Evolutionary conservation across 306 rosid genomes (phyloP).

Genomic region (Astragalus membranaceus): DNA sequence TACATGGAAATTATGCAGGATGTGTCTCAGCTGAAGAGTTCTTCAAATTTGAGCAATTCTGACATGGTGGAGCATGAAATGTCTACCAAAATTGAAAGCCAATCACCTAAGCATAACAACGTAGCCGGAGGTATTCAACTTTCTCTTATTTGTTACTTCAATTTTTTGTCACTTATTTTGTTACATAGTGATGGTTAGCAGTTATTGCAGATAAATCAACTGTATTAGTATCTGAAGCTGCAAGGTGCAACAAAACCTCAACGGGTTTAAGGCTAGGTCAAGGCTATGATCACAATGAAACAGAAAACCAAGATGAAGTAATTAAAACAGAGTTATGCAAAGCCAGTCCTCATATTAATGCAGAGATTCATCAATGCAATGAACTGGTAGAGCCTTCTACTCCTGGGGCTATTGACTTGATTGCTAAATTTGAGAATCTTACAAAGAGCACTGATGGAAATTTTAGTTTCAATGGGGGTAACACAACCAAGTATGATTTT

Average conservation of each 20-base stretch:
- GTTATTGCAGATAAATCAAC: constrained; percentile 44
- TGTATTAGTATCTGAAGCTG: constrained; percentile 30
- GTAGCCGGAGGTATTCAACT: constrained; percentile 38
- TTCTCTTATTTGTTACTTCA: neutral
- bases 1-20: constrained; percentile 58
- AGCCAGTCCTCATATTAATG: constrained; percentile 20
- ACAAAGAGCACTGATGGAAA: constrained; percentile 26
- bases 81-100: constrained; percentile 24
- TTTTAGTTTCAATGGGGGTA: constrained; percentile 23
- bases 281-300: constrained; percentile 19
- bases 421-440: constrained; percentile 44
- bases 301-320: constrained; percentile 29
- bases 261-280: constrained; percentile 30
- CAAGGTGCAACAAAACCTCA: constrained; percentile 24
- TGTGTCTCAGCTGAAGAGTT: constrained; percentile 34
- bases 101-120: constrained; percentile 21
- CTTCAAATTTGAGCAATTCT: constrained; percentile 40
- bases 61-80: constrained; percentile 23
- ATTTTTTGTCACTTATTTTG: neutral
- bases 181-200: neutral
- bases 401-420: constrained; percentile 55
- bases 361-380: constrained; percentile 24
- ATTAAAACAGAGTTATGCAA: constrained; percentile 27
- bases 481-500: constrained; percentile 26
- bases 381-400: constrained; percentile 35